A percentile compares a stretch with the other conserved stretches of the same genome.
phyloP scores from a whole-genome alignment of 1,284 basidiomycete species.

The Tausonia pullulans region DNA sequence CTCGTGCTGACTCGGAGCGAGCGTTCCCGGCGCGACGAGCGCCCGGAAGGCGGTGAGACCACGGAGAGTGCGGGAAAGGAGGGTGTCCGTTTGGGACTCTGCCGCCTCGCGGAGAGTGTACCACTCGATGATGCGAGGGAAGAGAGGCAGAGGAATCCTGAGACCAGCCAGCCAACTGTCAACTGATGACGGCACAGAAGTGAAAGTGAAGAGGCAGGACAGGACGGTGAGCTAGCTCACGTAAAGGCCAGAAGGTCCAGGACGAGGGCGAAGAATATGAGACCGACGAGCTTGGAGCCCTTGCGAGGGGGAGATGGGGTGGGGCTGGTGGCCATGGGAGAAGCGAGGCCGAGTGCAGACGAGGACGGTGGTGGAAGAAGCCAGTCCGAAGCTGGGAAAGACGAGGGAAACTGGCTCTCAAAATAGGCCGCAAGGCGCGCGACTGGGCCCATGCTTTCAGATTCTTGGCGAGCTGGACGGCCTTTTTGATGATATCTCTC shows the following conservation, averaged over 20 bases:
- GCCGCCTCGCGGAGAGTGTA: conserved; percentile 44
- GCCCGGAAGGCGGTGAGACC: conserved; percentile 53
- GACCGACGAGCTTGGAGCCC: too few species aligned
- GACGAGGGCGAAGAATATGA: conserved; percentile 67
- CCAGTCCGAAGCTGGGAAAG: too few species aligned
- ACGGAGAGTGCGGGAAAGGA: conserved; percentile 55
- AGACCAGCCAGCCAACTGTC: too few species aligned
- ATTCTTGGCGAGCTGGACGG: too few species aligned
- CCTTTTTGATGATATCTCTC: too few species aligned
- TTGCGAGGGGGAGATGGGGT: too few species aligned
- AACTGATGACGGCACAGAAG: not conserved
- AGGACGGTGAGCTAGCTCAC: conserved; percentile 31
- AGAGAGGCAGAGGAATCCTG: conserved; percentile 85
- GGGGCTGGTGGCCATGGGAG: too few species aligned
- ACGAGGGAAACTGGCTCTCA: too few species aligned
- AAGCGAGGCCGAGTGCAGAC: too few species aligned
- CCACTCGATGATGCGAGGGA: conserved; percentile 76
- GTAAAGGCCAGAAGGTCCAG: conserved; percentile 58
- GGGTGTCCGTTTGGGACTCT: conserved; percentile 38
- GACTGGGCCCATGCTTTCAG: too few species aligned
- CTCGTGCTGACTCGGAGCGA: conserved; percentile 12
- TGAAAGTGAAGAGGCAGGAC: not conserved
- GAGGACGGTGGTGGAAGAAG: too few species aligned
- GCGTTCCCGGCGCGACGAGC: conserved; percentile 59
- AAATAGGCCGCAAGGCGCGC: too few species aligned